Percentiles rank a stretch among this genome's conserved stretches.
Conservation (phyloP, 805 yeast species). For the Schizosaccharomyces lindneri region DNA sequence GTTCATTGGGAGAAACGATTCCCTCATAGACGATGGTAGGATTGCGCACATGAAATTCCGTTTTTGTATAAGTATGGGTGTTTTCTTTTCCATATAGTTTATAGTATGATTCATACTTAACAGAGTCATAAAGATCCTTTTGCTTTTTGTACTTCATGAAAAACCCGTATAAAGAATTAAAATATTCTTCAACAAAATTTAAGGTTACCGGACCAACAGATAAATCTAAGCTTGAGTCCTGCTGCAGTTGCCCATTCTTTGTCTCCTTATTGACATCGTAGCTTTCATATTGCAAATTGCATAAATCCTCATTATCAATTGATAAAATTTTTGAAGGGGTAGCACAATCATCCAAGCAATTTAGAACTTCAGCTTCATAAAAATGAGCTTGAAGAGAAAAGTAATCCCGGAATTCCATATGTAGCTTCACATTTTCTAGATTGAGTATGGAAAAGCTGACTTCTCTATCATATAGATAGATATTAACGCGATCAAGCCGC, state of each 20-base stretch:
- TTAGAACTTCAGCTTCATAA: background rate
- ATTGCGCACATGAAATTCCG: conserved; percentile 49
- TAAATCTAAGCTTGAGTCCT: conserved; percentile 33
- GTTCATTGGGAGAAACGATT: background rate
- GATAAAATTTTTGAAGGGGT: conserved; percentile 21
- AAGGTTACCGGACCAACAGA: conserved; percentile 53
- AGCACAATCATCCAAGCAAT: background rate
- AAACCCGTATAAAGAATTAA: conserved; percentile 39
- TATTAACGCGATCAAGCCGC: background rate
- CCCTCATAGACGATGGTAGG: conserved; percentile 64
- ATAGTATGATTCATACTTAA: conserved; percentile 52
- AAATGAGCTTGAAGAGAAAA: background rate
- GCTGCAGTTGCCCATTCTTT: conserved; percentile 11
- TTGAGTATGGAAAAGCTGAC: background rate
- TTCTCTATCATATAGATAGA: background rate
- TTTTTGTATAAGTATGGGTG: conserved; percentile 7
- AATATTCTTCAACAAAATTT: conserved; percentile 60
- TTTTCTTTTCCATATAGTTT: background rate
- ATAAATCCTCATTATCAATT: conserved; percentile 60
- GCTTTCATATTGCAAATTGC: conserved; percentile 66
- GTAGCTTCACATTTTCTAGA: background rate
- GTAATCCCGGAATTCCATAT: background rate
- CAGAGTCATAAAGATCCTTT: conserved; percentile 74
- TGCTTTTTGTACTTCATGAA: conserved; percentile 52
- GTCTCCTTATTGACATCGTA: conserved; percentile 22